Conservation (phyloP, 2,329 filamentous ascomycete species). For the Cercospora janseana region DNA sequence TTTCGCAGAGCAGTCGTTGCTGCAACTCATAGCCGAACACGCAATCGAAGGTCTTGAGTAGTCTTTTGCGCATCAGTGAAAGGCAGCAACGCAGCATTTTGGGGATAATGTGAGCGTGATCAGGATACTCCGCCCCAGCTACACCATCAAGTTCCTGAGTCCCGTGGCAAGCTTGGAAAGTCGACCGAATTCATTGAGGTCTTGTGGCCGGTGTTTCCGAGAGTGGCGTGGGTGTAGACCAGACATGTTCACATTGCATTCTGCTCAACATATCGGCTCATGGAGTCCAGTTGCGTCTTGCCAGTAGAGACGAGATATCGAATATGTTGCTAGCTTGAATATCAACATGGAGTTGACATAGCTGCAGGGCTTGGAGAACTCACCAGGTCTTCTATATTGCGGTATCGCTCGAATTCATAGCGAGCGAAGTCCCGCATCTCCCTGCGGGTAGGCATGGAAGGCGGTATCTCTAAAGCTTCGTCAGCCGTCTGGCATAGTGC, state of each 20-base stretch:
- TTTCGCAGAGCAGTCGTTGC: no score
- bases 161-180: not conserved
- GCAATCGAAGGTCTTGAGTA: no score
- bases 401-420: slow-evolving; percentile 50
- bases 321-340: slow-evolving; percentile 42
- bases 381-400: slow-evolving; percentile 49
- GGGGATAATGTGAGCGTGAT: no score
- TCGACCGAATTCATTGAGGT: not conserved
- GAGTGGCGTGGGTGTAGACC: not conserved
- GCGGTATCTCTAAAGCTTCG: slow-evolving; percentile 36
- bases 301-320: slow-evolving; percentile 51
- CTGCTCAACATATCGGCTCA: slow-evolving; percentile 45
- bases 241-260: slow-evolving; percentile 11
- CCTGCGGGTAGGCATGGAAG: slow-evolving; percentile 35
- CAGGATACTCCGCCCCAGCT: no score
- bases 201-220: slow-evolving; percentile 1
- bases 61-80: no score
- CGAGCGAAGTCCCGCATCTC: slow-evolving; percentile 52
- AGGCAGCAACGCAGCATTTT: no score
- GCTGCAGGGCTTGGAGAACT: slow-evolving; percentile 17
- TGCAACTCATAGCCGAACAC: no score
- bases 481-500: not conserved
- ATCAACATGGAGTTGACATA: slow-evolving; percentile 18
- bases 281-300: slow-evolving; percentile 52
- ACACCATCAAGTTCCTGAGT: not conserved